Base-by-base conservation (phyloP, 169 alveolate genomes). In the Eimeria sp. region DNA sequence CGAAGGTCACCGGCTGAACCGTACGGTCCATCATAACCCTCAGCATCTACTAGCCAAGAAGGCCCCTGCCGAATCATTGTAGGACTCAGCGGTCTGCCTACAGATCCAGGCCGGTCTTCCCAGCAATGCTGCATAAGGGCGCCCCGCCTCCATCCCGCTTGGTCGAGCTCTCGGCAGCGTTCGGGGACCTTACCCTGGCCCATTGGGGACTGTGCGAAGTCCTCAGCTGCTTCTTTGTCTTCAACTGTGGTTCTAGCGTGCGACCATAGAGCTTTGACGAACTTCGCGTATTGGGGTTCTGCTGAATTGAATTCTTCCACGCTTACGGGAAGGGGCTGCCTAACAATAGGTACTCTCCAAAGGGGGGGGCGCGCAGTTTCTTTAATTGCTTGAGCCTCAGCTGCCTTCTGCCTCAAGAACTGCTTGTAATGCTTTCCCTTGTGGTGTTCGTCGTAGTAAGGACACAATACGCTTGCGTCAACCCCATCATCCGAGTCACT, bases 281-380 rank as follows among this genome's bases (percentile, higher is more conserved):
- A 63, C 67, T n/a, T 16, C 0, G 82, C 70, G 43, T 67, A 65
- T 54, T 92, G 22, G 51, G 83, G 82, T n/a, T 80, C 86, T n/a
- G 91, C 90, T 27, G 92, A n/a, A 16, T 92, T 92, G 78, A 92
- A 80, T 27, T 92, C 95, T 47, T 78, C 95, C 34, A 49, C n/a
- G 45, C 86, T 92, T 22, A 92, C 86, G 5, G 95, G 92, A 27
- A 92, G 58, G 57, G 95, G 95, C 51, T 92, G 95, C 78, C 95
- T 70, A 27, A 92, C 82, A 47, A 92, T 78, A 30, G 95, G 95
- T 22, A 92, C 95, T 51, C 95, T 73, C 84, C 80, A 63, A 4
- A 78, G 82, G 11, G 95, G 95, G 5, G 95, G 89, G 30, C 78
- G 89, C 0, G 75, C 13, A n/a, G 54, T 51, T 51, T 57, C 54